Conservation (phyloP, 2,329 filamentous ascomycete genomes). For the Xylariaceae sp. region DNA sequence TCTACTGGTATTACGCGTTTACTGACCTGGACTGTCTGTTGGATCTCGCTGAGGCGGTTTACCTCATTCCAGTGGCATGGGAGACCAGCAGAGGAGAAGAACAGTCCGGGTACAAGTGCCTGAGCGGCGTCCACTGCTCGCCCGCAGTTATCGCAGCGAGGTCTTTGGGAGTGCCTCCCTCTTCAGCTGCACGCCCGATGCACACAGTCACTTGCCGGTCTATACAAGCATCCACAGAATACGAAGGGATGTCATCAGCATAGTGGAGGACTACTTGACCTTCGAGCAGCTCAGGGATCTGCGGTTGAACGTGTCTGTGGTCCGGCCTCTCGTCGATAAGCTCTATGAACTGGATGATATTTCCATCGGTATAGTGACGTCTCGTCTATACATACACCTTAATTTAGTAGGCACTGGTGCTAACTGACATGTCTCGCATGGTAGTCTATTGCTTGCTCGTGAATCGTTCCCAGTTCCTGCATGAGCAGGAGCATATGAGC, state of each 20-base stretch:
- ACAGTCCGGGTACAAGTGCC: conserved; percentile 21
- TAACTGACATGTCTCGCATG: conserved; percentile 3
- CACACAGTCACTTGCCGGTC: conserved; percentile 60
- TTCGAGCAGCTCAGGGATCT: conserved; percentile 74
- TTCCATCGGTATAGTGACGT: conserved; percentile 59
- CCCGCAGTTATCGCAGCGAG: conserved; percentile 33
- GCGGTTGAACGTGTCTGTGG: conserved; percentile 73
- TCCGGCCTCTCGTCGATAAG: conserved; percentile 77
- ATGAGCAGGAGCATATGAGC: conserved; percentile 68
- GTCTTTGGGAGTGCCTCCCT: conserved; percentile 37
- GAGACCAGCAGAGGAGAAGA: conserved; percentile 14
- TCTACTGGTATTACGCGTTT: no score
- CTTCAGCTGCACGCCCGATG: conserved; percentile 51
- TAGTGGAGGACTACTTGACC: conserved; percentile 59
- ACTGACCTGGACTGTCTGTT: no score
- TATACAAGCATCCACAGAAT: conserved; percentile 75
- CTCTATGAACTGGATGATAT: conserved; percentile 75
- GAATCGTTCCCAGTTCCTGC: conserved; percentile 72
- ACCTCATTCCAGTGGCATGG: conserved; percentile 19
- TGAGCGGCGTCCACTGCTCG: conserved; percentile 35
- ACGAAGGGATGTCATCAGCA: conserved; percentile 56
- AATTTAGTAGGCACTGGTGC: neutral
- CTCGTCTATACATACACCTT: neutral
- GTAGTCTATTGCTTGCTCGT: conserved; percentile 77
- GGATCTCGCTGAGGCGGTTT: neutral